These are phyloP conservation scores for Cladosporium halotolerans DNA, from an alignment of 2,329 filamentous ascomycete genomes.

Conservation along the genomic window DNA sequence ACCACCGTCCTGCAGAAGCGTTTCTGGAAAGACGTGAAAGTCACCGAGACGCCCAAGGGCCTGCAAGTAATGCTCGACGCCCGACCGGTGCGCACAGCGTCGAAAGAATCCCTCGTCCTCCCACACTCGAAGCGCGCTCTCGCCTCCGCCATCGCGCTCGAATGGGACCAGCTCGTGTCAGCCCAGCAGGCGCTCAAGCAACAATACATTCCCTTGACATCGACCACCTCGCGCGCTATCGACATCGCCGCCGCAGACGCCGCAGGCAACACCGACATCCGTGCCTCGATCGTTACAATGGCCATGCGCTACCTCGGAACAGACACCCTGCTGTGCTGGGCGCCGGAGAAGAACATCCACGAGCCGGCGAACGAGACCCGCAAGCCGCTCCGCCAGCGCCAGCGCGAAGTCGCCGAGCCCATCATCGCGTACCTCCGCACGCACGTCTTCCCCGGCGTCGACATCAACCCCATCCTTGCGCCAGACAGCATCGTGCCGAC, in stretches of 20 bases:
- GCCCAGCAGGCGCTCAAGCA: conserved; percentile 77
- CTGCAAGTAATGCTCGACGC: conserved; percentile 68
- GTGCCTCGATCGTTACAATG: conserved; percentile 58
- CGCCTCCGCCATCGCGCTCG: conserved; percentile 76
- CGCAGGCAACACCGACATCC: conserved; percentile 45
- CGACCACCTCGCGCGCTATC: conserved; percentile 72
- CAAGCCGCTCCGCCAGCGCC: conserved; percentile 57
- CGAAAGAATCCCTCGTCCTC: conserved; percentile 64
- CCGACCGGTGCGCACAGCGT: conserved; percentile 70
- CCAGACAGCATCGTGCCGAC: conserved; percentile 67
- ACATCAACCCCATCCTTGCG: conserved; percentile 75
- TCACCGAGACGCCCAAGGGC: conserved; percentile 58
- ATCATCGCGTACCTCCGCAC: conserved; percentile 66
- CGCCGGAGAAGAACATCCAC: conserved; percentile 49
- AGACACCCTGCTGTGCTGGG: conserved; percentile 90
- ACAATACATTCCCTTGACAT: conserved; percentile 86
- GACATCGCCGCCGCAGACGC: conserved; percentile 70
- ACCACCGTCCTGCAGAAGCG: conserved; percentile 56
- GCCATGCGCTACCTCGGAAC: conserved; percentile 85
- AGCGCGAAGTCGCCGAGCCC: conserved; percentile 62
- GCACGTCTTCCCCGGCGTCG: conserved; percentile 76
- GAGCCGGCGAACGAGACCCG: conserved; percentile 46
- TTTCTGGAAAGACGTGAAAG: conserved; percentile 81
- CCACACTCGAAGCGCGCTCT: conserved; percentile 73
- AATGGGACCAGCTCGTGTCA: conserved; percentile 83